Evolutionary conservation across 2,329 filamentous ascomycete species (phyloP).

Genomic region (Alternaria arbusti): DNA sequence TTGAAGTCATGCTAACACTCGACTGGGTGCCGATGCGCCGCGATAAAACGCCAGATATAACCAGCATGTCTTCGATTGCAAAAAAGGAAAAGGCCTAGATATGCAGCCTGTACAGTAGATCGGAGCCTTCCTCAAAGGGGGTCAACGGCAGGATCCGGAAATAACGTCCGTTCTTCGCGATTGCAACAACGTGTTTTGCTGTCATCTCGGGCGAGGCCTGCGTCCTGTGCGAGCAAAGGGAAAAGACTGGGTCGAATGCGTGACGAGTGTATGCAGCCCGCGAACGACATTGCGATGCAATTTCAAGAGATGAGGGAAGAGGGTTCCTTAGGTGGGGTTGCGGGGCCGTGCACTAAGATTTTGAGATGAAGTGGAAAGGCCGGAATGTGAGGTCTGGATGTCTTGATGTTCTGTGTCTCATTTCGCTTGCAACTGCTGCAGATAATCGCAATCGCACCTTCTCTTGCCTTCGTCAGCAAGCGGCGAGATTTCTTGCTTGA

Average conservation of each 20-base stretch:
- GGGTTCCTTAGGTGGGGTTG: slow-evolving; percentile 27
- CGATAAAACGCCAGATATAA: slow-evolving; percentile 11
- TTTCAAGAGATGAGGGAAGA: slow-evolving; percentile 42
- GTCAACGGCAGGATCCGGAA: slow-evolving; percentile 2
- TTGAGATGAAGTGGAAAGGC: slow-evolving; percentile 30
- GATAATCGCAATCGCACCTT: slow-evolving; percentile 11
- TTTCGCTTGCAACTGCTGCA: slow-evolving; percentile 45
- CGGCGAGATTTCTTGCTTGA: not conserved
- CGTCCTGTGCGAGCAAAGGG: not conserved
- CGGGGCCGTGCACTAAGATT: slow-evolving; percentile 36
- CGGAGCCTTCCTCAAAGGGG: slow-evolving; percentile 2
- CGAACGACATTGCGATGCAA: slow-evolving; percentile 38
- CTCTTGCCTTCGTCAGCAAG: not conserved
- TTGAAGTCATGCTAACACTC: slow-evolving; percentile 4
- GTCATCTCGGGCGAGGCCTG: not conserved
- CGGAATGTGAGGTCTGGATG: slow-evolving; percentile 35
- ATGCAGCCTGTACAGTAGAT: slow-evolving; percentile 1
- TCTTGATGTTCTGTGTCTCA: slow-evolving; percentile 28
- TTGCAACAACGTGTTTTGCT: not conserved
- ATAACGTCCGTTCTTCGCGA: not conserved
- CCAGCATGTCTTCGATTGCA: not conserved
- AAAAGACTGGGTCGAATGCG: slow-evolving; percentile 19
- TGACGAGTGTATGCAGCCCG: slow-evolving; percentile 1
- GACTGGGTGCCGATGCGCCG: slow-evolving; percentile 6
- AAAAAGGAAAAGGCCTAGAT: slow-evolving; percentile 5